Evolutionary conservation across 2,329 filamentous ascomycete species (phyloP).

Genomic region (Ascochyta pisi): DNA sequence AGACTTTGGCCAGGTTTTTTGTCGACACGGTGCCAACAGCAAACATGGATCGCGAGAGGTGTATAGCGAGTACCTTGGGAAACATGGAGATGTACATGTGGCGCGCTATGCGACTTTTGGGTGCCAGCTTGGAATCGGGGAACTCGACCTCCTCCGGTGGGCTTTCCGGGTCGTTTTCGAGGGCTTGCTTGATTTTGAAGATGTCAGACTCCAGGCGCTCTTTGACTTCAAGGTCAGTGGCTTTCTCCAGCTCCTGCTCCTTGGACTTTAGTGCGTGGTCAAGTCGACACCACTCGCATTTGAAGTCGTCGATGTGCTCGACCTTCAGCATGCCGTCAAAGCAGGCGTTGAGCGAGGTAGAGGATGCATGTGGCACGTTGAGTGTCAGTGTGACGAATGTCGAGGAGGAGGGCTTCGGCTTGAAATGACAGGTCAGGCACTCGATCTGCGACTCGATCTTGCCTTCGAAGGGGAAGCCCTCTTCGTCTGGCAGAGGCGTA

Average conservation of each 20-base stretch:
- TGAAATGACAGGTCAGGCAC: slow-evolving; percentile 88
- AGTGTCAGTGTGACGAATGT: slow-evolving; percentile 92
- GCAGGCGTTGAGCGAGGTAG: slow-evolving; percentile 83
- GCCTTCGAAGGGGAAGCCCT: slow-evolving; percentile 91
- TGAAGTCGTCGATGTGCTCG: slow-evolving; percentile 96
- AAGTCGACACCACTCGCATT: slow-evolving; percentile 91
- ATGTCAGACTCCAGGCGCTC: slow-evolving; percentile 65
- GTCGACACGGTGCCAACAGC: slow-evolving; percentile 76
- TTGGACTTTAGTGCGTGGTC: slow-evolving; percentile 75
- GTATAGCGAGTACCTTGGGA: slow-evolving; percentile 88
- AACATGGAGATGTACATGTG: slow-evolving; percentile 87
- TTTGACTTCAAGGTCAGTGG: slow-evolving; percentile 46
- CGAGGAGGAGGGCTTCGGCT: slow-evolving; percentile 81
- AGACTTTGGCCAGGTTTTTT: slow-evolving; percentile 94
- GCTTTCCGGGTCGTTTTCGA: slow-evolving; percentile 82
- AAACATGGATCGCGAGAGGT: slow-evolving; percentile 92
- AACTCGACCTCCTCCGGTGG: slow-evolving; percentile 74
- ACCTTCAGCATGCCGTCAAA: slow-evolving; percentile 95
- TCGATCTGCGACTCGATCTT: slow-evolving; percentile 93
- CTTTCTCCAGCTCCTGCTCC: slow-evolving; percentile 63
- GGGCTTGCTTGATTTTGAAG: slow-evolving; percentile 69
- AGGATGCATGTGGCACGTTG: slow-evolving; percentile 80
- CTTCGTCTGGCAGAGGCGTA: slow-evolving; percentile 54
- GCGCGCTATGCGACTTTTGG: slow-evolving; percentile 83
- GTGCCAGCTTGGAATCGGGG: slow-evolving; percentile 75